phyloP scores from a whole-genome alignment of 768 basidiomycete genomes.

The Suillus placidus region DNA sequence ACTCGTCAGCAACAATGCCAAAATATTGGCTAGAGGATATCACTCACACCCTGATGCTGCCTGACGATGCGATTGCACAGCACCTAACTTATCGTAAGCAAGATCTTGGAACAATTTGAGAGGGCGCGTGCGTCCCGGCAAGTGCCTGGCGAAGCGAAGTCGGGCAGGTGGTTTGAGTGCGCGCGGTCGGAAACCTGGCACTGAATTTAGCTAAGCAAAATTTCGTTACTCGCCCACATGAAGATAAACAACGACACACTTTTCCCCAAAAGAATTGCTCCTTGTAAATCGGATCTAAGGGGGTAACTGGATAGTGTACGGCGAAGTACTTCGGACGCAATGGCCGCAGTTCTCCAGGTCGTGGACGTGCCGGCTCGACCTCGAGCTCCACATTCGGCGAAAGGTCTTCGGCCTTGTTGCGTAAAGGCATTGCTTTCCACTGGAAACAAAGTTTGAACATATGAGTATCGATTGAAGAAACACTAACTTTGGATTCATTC shows the following conservation, averaged over 20 bases:
- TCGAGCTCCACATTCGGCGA: conserved; percentile 19
- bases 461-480: background rate
- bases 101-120: conserved; percentile 28
- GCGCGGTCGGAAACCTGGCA: conserved; percentile 4
- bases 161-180: background rate
- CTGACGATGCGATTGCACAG: conserved; percentile 42
- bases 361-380: conserved; percentile 8
- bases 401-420: conserved; percentile 37
- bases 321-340: conserved; percentile 19
- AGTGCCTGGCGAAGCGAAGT: conserved; percentile 9
- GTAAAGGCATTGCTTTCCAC: conserved; percentile 30
- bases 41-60: conserved; percentile 46
- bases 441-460: conserved; percentile 10
- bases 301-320: conserved; percentile 22
- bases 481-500: conserved; percentile 31
- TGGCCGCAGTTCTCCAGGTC: conserved; percentile 4
- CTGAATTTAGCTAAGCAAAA: conserved; percentile 1
- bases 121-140: conserved; percentile 17
- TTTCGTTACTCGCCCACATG: background rate
- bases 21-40: background rate
- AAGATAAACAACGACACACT: conserved; percentile 17
- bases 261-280: conserved; percentile 21
- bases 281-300: conserved; percentile 20
- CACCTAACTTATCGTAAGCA: conserved; percentile 28
- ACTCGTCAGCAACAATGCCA: conserved; percentile 7